Percentiles rank a stretch among this genome's conserved stretches.
These are phyloP conservation scores for Bipolaris cookei DNA, from an alignment of 2,329 filamentous ascomycete genomes.

Conservation along the genomic window DNA sequence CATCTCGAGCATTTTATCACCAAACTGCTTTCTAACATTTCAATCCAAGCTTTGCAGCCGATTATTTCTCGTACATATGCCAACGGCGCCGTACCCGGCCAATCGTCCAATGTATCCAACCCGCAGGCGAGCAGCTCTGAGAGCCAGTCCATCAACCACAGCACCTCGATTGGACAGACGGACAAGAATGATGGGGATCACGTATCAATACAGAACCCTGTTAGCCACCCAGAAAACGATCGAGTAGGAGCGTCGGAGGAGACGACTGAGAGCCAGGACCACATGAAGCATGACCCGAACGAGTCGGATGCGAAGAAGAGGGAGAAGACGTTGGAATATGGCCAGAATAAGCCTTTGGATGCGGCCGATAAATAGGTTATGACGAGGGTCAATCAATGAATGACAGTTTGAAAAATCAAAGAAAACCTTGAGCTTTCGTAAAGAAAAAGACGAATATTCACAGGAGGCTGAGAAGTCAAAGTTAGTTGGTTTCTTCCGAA, in stretches of 20 bases:
- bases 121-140: constrained; percentile 19
- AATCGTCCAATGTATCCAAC: constrained; percentile 22
- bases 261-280: constrained; percentile 26
- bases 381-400: neutral
- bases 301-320: constrained; percentile 26
- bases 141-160: constrained; percentile 22
- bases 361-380: constrained; percentile 18
- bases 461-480: too few relatives aligned
- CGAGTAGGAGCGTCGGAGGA: constrained; percentile 18
- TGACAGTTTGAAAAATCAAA: too few relatives aligned
- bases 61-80: constrained; percentile 14
- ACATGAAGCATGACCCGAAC: constrained; percentile 26
- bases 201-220: constrained; percentile 16
- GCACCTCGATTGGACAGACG: constrained; percentile 11
- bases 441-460: too few relatives aligned
- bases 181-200: constrained; percentile 15
- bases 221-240: constrained; percentile 19
- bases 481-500: too few relatives aligned
- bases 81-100: constrained; percentile 11
- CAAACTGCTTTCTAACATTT: neutral
- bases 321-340: constrained; percentile 20
- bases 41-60: neutral
- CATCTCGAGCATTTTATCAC: rapidly evolving
- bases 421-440: too few relatives aligned
- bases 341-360: constrained; percentile 26